phyloP scores from a whole-genome alignment of 257 asterid genomes.

The Penstemon barbatus region DNA sequence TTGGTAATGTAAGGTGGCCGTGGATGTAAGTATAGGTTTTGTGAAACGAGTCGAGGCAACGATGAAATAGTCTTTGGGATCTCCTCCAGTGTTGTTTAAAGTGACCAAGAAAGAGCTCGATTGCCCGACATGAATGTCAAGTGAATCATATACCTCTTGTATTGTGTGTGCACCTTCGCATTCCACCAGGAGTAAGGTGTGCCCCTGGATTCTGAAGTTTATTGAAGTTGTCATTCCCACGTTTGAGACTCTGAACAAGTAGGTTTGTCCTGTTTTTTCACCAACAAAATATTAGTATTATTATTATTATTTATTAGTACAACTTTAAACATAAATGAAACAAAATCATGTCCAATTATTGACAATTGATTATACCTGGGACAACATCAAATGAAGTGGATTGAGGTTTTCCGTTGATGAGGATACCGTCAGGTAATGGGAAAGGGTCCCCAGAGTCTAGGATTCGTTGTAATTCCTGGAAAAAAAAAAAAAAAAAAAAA shows the following conservation, averaged over 20 bases:
- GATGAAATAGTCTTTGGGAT: slow-evolving; percentile 45
- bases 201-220: slow-evolving; percentile 76
- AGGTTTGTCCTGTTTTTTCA: slow-evolving; percentile 46
- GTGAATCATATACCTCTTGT: slow-evolving; percentile 59
- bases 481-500: neutral
- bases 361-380: slow-evolving; percentile 41
- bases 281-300: neutral
- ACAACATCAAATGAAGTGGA: slow-evolving; percentile 43
- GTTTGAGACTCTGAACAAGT: slow-evolving; percentile 70
- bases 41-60: slow-evolving; percentile 70
- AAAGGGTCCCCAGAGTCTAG: slow-evolving; percentile 55
- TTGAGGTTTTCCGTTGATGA: slow-evolving; percentile 62
- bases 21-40: slow-evolving; percentile 47
- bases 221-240: slow-evolving; percentile 60
- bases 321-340: neutral
- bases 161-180: slow-evolving; percentile 77
- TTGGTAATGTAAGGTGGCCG: slow-evolving; percentile 49
- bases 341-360: too few relatives aligned
- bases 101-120: slow-evolving; percentile 65
- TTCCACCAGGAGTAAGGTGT: slow-evolving; percentile 59
- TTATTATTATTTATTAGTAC: neutral
- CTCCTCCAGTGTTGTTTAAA: slow-evolving; percentile 1
- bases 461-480: slow-evolving; percentile 52
- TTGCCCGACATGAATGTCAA: slow-evolving; percentile 83
- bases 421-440: slow-evolving; percentile 61